phyloP scores from a whole-genome alignment of 345 rosid genomes.

The Hevea brasiliensis region DNA sequence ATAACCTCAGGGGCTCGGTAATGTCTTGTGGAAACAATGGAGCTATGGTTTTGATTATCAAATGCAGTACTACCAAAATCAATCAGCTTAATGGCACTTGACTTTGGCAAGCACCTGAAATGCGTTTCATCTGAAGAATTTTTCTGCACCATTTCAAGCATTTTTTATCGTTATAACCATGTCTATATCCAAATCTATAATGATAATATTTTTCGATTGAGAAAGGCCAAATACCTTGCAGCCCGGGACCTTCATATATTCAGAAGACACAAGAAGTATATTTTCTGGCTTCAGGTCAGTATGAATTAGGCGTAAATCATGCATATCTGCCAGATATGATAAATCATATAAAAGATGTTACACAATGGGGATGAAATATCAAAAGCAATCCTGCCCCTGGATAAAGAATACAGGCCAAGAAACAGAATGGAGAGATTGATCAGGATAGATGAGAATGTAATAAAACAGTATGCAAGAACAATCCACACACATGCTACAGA shows the following conservation, averaged over 20 bases:
- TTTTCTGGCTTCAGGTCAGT: constrained; percentile 36
- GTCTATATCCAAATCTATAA: constrained; percentile 12
- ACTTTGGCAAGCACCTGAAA: constrained; percentile 35
- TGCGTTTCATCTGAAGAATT: constrained; percentile 22
- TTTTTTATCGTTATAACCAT: constrained; percentile 12
- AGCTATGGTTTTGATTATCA: constrained; percentile 30
- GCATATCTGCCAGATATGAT: constrained; percentile 37
- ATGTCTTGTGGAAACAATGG: constrained; percentile 35
- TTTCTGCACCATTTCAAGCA: constrained; percentile 29
- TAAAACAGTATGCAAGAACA: constrained; percentile 15
- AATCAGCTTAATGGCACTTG: constrained; percentile 38
- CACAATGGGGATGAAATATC: background rate
- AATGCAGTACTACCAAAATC: constrained; percentile 33
- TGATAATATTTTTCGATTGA: background rate
- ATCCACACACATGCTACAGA: constrained; percentile 35
- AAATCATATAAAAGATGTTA: constrained; percentile 13
- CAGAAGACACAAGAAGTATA: constrained; percentile 33
- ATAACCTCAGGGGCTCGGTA: constrained; percentile 36
- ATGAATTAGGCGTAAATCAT: constrained; percentile 32
- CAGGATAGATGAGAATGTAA: background rate
- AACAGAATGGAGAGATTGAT: constrained; percentile 6
- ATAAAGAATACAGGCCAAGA: constrained; percentile 14
- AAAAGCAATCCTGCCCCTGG: constrained; percentile 18
- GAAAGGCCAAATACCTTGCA: constrained; percentile 28
- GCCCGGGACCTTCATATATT: constrained; percentile 24